Evolutionary conservation across 208 protist genomes (phyloP), one percentile per base, ranked within the genome.

Genomic region (Trypanosoma avium): DNA sequence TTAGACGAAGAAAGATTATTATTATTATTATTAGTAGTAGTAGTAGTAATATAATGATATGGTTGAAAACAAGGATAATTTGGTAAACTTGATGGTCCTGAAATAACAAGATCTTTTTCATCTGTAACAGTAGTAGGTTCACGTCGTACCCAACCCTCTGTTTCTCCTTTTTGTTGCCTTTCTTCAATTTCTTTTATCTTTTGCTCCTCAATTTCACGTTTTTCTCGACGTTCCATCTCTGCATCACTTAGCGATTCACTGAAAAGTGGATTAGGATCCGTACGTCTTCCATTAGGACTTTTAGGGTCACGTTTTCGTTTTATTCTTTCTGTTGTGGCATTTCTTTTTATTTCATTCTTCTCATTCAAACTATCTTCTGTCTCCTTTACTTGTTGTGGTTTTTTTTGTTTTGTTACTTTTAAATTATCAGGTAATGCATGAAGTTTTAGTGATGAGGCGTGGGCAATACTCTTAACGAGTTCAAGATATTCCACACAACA

Each of bases 201-300:
- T 42, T 42, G 7, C 17, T 42, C 2, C 36, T 54, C 33, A 27
- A 53, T 15, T 15, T 36, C 32, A 0, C 52, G 7, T 17, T 45
- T 13, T 30, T 63, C 2, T 21, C 56, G 2, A 9, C 32, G 33
- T n/a, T 60, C 63, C 21, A 19, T 33, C 5, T 42, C 64, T 4
- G 5, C 43, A 61, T 57, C 70, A 19, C 55, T 48, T 15, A 43
- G 10, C 7, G 70, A 22, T 7, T 83, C 79, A 1, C 72, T 57
- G 46, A 90, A 90, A 35, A 90, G 79, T 10, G 77, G 83, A 30
- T 79, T 70, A 26, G 79, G 74, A 36, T 90, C 77, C 7, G 77
- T 90, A 26, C 56, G 69, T 19, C 83, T 73, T 0, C 77, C 83
- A 36, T 47, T 24, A 46, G 33, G 61, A 47, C 46, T 48, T 32